phyloP scores from a whole-genome alignment of 1,139 yeast genomes.

The Suhomyces wounanorum region DNA sequence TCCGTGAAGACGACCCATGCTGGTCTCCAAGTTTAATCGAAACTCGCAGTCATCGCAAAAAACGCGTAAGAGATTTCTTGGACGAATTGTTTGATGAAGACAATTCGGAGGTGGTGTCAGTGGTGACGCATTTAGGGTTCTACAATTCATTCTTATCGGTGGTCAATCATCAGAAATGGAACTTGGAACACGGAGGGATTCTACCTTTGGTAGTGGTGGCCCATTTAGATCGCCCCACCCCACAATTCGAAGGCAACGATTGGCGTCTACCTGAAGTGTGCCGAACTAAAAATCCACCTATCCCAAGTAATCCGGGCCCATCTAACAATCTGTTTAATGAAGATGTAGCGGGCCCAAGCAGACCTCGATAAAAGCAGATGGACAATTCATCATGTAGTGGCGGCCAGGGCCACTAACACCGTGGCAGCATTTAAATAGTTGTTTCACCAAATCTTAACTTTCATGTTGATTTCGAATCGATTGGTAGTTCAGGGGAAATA shows the following conservation, averaged over 20 bases:
- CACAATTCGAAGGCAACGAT: neutral
- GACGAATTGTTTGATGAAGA: slow-evolving; percentile 34
- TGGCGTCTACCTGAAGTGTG: neutral
- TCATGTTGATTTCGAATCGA: neutral
- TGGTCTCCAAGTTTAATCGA: slow-evolving; percentile 33
- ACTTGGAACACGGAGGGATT: slow-evolving; percentile 19
- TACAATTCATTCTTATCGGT: slow-evolving; percentile 32
- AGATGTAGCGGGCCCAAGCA: too few relatives aligned
- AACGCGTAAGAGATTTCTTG: slow-evolving; percentile 32
- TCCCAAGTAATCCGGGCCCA: too few relatives aligned
- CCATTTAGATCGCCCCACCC: slow-evolving; percentile 1
- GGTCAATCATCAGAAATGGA: slow-evolving; percentile 27
- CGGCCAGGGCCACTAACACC: neutral
- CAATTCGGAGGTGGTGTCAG: slow-evolving; percentile 28
- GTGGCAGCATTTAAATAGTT: neutral
- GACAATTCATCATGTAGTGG: too few relatives aligned
- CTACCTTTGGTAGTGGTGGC: slow-evolving; percentile 21
- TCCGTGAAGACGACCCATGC: slow-evolving; percentile 29
- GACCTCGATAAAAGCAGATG: too few relatives aligned
- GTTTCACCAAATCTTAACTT: neutral
- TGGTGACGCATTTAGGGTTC: slow-evolving; percentile 39
- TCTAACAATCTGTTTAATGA: too few relatives aligned
- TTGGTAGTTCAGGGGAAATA: neutral
- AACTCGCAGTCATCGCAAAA: slow-evolving; percentile 26
- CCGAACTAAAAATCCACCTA: too few relatives aligned